Conservation (phyloP, 1,284 basidiomycete species). For the Moniliella sp. region DNA sequence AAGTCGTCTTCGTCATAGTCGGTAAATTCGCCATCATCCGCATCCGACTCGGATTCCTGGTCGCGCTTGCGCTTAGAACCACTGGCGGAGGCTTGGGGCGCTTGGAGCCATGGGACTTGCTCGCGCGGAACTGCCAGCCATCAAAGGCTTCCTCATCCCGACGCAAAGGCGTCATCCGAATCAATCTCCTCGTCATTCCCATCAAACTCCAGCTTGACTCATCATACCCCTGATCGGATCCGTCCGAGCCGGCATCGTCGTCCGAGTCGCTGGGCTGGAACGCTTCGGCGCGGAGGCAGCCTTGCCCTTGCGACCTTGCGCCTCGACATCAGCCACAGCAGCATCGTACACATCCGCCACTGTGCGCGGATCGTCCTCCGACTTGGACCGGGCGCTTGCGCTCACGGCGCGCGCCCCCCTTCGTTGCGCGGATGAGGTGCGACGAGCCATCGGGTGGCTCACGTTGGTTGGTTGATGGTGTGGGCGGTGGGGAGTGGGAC, state of each 20-base stretch:
- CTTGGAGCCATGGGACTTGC: not conserved
- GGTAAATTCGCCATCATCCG: constrained; percentile 7
- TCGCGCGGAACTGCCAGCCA: constrained; percentile 9
- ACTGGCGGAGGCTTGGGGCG: constrained; percentile 2
- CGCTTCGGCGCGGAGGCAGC: constrained; percentile 22
- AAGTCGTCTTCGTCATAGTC: constrained; percentile 17
- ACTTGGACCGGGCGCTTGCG: too few relatives aligned
- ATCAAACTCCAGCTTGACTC: constrained; percentile 5
- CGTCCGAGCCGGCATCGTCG: constrained; percentile 1
- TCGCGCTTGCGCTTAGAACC: constrained; percentile 7
- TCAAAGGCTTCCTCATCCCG: constrained; percentile 24
- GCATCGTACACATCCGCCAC: constrained; percentile 9
- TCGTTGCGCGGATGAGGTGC: too few relatives aligned
- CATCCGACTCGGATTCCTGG: constrained; percentile 2
- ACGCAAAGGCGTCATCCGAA: constrained; percentile 28
- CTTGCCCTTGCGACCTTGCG: constrained; percentile 5
- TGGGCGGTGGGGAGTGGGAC: too few relatives aligned
- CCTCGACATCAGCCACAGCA: constrained; percentile 2
- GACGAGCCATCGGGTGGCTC: too few relatives aligned
- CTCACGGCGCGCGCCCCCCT: too few relatives aligned
- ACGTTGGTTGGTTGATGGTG: too few relatives aligned
- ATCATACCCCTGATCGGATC: too few relatives aligned
- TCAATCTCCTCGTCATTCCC: constrained; percentile 36
- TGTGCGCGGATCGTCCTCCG: constrained; percentile 1
- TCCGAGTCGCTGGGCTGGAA: constrained; percentile 1